Evolutionary conservation across 2,329 filamentous ascomycete species (phyloP).

Genomic region (Achaetomium macrosporum): DNA sequence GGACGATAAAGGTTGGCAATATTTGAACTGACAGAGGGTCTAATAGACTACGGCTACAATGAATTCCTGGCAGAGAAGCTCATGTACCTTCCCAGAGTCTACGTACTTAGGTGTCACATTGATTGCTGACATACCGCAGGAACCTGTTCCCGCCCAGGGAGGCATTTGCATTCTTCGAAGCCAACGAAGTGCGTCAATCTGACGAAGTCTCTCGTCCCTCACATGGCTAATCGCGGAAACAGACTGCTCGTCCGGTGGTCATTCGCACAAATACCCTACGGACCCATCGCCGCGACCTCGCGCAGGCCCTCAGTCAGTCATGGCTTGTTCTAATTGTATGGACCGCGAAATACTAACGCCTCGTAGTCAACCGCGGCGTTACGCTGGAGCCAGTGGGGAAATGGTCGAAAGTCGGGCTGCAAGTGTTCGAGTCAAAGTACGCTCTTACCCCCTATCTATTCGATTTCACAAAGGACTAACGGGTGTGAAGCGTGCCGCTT

Average conservation of each 20-base stretch:
- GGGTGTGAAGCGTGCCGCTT: slow-evolving; percentile 50
- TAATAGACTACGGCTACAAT: slow-evolving; percentile 79
- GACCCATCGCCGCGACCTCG: slow-evolving; percentile 69
- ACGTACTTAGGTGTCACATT: neutral
- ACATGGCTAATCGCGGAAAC: neutral
- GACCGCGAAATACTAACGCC: neutral
- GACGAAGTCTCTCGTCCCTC: neutral
- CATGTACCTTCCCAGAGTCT: slow-evolving; percentile 37
- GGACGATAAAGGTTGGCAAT: neutral
- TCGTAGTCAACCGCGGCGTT: slow-evolving; percentile 75
- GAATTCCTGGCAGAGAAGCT: slow-evolving; percentile 94
- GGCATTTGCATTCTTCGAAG: slow-evolving; percentile 97
- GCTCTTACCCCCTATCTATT: too few relatives aligned
- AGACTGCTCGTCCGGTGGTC: slow-evolving; percentile 71
- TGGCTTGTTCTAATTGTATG: neutral
- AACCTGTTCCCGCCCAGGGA: slow-evolving; percentile 87
- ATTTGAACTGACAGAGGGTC: neutral
- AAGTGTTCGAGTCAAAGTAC: slow-evolving; percentile 80
- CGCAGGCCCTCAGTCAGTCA: slow-evolving; percentile 66
- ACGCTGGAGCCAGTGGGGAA: slow-evolving; percentile 95
- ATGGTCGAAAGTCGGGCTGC: slow-evolving; percentile 96
- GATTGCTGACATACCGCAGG: slow-evolving; percentile 20
- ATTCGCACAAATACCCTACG: slow-evolving; percentile 95
- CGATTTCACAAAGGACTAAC: neutral
- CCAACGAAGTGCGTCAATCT: slow-evolving; percentile 64